phyloP scores from a whole-genome alignment of 2,329 filamentous ascomycete species.

The Fusarium sp. region DNA sequence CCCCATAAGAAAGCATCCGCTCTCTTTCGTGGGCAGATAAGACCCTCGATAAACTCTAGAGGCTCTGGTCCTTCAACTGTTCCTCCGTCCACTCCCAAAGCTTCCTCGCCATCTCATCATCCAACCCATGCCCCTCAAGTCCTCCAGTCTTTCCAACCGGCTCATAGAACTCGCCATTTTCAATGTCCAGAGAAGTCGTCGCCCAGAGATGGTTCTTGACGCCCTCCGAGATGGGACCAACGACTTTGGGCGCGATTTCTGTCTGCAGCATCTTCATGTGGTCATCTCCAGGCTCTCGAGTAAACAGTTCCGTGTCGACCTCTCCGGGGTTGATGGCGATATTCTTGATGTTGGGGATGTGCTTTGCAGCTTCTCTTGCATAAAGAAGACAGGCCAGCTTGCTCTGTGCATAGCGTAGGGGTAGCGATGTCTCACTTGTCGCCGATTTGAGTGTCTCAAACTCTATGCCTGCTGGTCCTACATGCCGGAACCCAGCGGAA shows the following conservation, averaged over 20 bases:
- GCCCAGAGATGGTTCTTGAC: background rate
- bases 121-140: background rate
- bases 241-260: background rate
- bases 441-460: background rate
- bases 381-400: background rate
- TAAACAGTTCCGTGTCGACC: background rate
- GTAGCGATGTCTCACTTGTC: background rate
- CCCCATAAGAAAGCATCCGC: background rate
- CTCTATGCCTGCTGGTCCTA: background rate
- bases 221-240: background rate
- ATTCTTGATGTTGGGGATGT: background rate
- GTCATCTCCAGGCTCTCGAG: background rate
- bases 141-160: background rate
- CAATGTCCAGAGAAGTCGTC: background rate
- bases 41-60: background rate
- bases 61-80: background rate
- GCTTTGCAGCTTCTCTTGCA: background rate
- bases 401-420: background rate
- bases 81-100: slow-evolving; percentile 1
- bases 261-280: slow-evolving; percentile 2
- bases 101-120: background rate
- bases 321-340: background rate
- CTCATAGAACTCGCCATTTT: background rate
- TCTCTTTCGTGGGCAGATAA: background rate
- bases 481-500: background rate